Conservation (phyloP, 371 early-diverging fungal species). For the Syncephalastrum racemosum region DNA sequence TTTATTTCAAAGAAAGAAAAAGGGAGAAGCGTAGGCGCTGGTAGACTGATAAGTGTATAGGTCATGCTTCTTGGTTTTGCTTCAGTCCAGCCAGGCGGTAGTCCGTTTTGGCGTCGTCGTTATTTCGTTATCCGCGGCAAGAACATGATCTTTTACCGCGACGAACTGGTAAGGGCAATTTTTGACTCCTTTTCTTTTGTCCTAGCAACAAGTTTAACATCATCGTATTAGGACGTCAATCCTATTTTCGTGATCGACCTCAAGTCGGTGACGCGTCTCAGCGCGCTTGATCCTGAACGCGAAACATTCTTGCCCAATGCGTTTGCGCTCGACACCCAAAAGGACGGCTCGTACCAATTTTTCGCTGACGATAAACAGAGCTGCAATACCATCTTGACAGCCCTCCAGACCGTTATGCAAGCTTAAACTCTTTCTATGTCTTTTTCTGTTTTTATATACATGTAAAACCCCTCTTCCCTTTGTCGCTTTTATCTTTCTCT, state of each 20-base stretch:
- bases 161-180: slow-evolving; percentile 19
- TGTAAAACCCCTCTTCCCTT: too few species aligned
- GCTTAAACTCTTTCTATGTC: slow-evolving; percentile 4
- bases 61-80: slow-evolving; percentile 15
- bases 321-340: slow-evolving; percentile 30
- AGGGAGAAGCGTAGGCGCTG: too few species aligned
- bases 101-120: slow-evolving; percentile 28
- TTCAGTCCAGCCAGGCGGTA: slow-evolving; percentile 13
- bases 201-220: not conserved
- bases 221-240: slow-evolving; percentile 25
- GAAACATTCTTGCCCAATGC: slow-evolving; percentile 47
- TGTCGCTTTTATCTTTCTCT: too few species aligned
- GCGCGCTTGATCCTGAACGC: slow-evolving; percentile 34
- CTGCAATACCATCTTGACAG: slow-evolving; percentile 35
- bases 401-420: slow-evolving; percentile 32
- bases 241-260: slow-evolving; percentile 50
- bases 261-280: slow-evolving; percentile 22
- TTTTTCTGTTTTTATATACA: too few species aligned
- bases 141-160: slow-evolving; percentile 19
- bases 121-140: slow-evolving; percentile 25
- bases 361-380: slow-evolving; percentile 38
- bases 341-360: slow-evolving; percentile 33
- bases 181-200: too few species aligned
- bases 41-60: slow-evolving; percentile 1
- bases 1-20: not conserved